phyloP scores from a whole-genome alignment of 1,139 yeast genomes.

The Magnusiomyces magnusii region DNA sequence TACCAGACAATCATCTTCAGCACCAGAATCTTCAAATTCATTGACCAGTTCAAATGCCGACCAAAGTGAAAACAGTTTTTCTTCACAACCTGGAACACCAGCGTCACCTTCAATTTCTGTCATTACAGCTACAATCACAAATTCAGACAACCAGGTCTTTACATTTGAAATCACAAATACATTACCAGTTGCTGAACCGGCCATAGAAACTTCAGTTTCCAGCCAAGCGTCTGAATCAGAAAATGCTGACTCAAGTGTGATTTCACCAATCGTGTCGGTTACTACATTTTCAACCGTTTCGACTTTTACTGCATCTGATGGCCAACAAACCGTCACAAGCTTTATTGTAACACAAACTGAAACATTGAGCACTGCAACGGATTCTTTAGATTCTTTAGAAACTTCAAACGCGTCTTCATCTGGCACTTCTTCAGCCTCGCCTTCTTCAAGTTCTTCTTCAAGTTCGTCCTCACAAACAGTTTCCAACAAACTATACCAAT shows the following conservation, averaged over 20 bases:
- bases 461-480: slow-evolving; percentile 18
- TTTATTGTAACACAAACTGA: neutral
- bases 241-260: neutral
- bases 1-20: neutral
- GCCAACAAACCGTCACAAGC: neutral
- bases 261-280: neutral
- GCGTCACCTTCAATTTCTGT: too few relatives aligned
- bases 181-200: too few relatives aligned
- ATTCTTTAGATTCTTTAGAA: too few relatives aligned
- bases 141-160: too few relatives aligned
- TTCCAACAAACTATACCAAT: slow-evolving; percentile 37
- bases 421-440: slow-evolving; percentile 13
- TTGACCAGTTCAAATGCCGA: neutral
- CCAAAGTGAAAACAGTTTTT: too few relatives aligned
- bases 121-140: too few relatives aligned
- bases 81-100: too few relatives aligned
- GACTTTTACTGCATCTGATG: neutral
- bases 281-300: neutral
- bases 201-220: too few relatives aligned
- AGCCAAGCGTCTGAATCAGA: too few relatives aligned
- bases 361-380: too few relatives aligned
- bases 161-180: too few relatives aligned
- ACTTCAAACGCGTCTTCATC: slow-evolving; percentile 21
- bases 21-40: neutral
- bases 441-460: neutral